Conservation (phyloP, 495 filamentous ascomycete genomes). For the Thermothielavioides terrestris region DNA sequence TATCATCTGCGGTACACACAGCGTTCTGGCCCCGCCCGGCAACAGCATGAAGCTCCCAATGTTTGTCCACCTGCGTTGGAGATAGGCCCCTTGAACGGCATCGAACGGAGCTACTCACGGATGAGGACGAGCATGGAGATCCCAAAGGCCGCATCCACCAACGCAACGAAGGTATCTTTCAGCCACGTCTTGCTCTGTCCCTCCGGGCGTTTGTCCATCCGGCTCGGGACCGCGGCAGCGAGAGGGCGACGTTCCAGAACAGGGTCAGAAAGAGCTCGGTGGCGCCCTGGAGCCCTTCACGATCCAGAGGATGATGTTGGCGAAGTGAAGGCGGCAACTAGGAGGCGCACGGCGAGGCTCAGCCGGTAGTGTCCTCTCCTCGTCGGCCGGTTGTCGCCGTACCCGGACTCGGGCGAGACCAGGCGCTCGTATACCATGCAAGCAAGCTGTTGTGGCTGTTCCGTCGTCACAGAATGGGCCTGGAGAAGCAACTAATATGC, state of each 20-base stretch:
- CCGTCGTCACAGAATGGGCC: too few species aligned
- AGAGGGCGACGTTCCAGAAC: conserved; percentile 1
- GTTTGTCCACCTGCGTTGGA: too few species aligned
- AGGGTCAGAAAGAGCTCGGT: conserved; percentile 6
- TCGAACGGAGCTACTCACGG: too few species aligned
- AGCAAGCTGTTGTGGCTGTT: too few species aligned
- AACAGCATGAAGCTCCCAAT: too few species aligned
- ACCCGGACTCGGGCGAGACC: background rate
- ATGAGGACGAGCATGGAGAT: too few species aligned
- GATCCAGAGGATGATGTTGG: conserved; percentile 5
- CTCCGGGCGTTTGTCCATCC: background rate
- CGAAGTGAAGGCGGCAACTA: background rate
- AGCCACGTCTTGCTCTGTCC: background rate
- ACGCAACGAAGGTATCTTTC: too few species aligned
- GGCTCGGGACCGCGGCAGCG: background rate
- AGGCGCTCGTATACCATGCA: conserved; percentile 8
- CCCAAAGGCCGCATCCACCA: too few species aligned
- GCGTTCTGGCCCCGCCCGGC: too few species aligned
- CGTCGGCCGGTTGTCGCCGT: background rate
- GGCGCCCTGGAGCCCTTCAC: background rate
- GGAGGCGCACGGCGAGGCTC: background rate
- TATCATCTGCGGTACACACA: too few species aligned
- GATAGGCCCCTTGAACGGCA: too few species aligned
- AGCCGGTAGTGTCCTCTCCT: background rate
- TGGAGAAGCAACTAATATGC: too few species aligned